Evolutionary conservation across 306 rosid genomes (phyloP), one percentile per base, ranked within the genome.

Genomic region (Acacia acuminata): DNA sequence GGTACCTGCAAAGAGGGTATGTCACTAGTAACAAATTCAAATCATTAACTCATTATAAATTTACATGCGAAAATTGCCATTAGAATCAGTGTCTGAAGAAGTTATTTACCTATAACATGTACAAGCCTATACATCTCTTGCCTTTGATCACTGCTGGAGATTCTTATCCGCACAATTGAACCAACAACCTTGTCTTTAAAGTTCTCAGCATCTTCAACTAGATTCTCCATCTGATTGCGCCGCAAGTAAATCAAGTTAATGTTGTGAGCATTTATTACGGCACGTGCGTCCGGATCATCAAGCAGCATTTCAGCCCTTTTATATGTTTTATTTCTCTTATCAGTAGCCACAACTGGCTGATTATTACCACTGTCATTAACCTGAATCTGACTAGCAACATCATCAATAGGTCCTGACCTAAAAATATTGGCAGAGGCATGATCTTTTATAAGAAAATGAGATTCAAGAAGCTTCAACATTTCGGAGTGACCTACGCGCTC

Each of bases 91-190:
- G 60, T 73, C 72, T 67, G 51, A 73, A 32, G 22, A 61, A 61
- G 76, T 51, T 73, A 84, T 40, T 66, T 92, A 94, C 99, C 99
- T 86, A 89, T 90, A 84, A 96, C 94, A 87, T 91, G 98, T 71
- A 92, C 99, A 90, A 96, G 98, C 90, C 99, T 91, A 84, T 94
- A 90, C 83, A 90, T 85, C 66, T 94, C 99, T 69, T 88, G 96
- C 86, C 94, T 96, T 78, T 88, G 88, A 82, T 92, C 98, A 77
- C 86, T 74, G 65, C 85, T 83, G 77, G 93, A 86, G 75, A 92
- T 76, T 89, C 90, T 90, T 83, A 94, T 91, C 83, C 98, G 91
- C 84, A 96, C 99, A 87, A 94, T 79, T 73, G 98, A 92, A 78
- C 98, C 99, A 79, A 90, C 91, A 79, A 91, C 96, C 86, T 82